Base-by-base conservation (phyloP, 2,329 filamentous ascomycete species). In the Cladorrhinum sp. region DNA sequence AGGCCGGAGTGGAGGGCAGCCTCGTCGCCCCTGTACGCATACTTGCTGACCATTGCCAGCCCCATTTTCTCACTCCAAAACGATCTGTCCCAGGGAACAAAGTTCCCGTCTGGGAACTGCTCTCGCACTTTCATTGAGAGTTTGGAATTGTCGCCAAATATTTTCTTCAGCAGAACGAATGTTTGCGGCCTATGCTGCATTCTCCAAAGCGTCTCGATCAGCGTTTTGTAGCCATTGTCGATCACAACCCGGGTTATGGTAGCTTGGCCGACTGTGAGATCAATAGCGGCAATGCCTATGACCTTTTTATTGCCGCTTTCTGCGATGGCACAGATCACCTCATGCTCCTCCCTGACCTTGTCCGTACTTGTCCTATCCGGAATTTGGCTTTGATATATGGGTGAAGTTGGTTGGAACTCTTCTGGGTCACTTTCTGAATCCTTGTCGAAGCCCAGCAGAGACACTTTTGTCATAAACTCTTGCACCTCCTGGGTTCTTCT, bases 291-390 rank as follows among this genome's bases (percentile, higher is more conserved):
- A 14, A 69, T 10, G 4, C 65, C 67, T 20, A 69, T 53, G 6
- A 68, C 60, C 8, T 64, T 62, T 3, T 59, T 57, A 10, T 59
- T 63, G 18, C 67, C 63, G 52, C 62, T 65, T 30, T 68, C 66
- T 1, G 66, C 62, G 7, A 69, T 58, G 2, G 67, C 66, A 49
- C 67, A 69, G 1, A 69, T 24, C 1, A 67, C 57, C n/a, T 18
- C 14, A 23, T 69, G 66, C 6, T 60, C 60, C 12, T 64, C 59
- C 2, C 28, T 1, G 16, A 6, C 5, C 30, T 53, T 1, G n/a
- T 20, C 10, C 5, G 3, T 20, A 20, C 18, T 46, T 2, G 42
- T 5, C 42, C 42, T 46, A 3, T 46, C 42, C 7, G 42, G 42
- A 10, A 46, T 46, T 9, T 18, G 42, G 3, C 42, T 18, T 20